These are phyloP conservation scores for Jatropha multifida DNA, from an alignment of 441 rosid species.

Conservation along the genomic window DNA sequence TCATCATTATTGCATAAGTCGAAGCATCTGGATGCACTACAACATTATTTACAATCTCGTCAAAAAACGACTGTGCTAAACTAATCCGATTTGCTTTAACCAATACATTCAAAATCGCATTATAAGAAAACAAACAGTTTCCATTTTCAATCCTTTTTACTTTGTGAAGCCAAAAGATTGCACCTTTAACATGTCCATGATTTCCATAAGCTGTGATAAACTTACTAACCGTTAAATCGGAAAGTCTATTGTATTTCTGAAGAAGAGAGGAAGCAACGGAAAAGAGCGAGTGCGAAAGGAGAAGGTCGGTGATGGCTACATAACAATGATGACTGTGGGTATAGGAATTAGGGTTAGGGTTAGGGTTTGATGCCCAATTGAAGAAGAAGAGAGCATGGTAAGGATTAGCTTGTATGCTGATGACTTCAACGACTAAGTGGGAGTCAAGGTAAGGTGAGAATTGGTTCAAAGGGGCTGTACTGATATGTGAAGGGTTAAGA, in stretches of 20 bases:
- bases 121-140: conserved; percentile 33
- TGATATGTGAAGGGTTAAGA: conserved; percentile 4
- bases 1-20: conserved; percentile 38
- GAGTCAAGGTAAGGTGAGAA: conserved; percentile 29
- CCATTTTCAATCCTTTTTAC: conserved; percentile 31
- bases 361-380: conserved; percentile 42
- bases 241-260: conserved; percentile 24
- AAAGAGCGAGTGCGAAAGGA: conserved; percentile 38
- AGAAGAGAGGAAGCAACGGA: conserved; percentile 29
- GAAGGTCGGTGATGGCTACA: conserved; percentile 35
- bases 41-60: conserved; percentile 24
- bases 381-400: conserved; percentile 43
- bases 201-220: conserved; percentile 36
- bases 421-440: conserved; percentile 30
- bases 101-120: conserved; percentile 37
- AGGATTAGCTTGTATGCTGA: conserved; percentile 32
- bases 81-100: conserved; percentile 26
- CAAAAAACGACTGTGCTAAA: conserved; percentile 31
- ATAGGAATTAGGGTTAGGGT: conserved; percentile 33
- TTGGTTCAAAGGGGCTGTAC: conserved; percentile 24
- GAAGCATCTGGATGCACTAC: conserved; percentile 34
- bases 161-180: conserved; percentile 40
- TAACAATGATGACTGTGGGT: conserved; percentile 30
- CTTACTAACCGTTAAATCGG: conserved; percentile 35
- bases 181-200: conserved; percentile 29